phyloP scores from a whole-genome alignment of 805 yeast species.

The Isabelozyma heimii region DNA sequence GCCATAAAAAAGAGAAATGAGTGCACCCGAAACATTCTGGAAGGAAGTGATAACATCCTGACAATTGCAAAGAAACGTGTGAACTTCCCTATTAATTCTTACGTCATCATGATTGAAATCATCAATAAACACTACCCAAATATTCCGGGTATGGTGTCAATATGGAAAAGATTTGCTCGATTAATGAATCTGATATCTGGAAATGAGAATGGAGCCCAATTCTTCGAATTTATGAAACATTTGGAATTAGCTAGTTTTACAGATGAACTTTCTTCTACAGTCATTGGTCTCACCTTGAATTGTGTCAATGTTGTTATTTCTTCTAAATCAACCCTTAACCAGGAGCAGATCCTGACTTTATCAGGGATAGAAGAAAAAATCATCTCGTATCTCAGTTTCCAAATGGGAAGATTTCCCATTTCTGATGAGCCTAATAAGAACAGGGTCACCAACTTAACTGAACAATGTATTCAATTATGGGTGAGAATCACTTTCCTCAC shows the following conservation, averaged over 20 bases:
- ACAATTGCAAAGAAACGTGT: no score
- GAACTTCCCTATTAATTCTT: conserved; percentile 17
- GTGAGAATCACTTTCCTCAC: conserved; percentile 13
- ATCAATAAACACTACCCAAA: conserved; percentile 8
- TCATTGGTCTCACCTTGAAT: neutral
- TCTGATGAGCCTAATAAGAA: conserved; percentile 19
- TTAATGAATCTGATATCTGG: neutral
- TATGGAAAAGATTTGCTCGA: conserved; percentile 11
- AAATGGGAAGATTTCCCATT: conserved; percentile 37
- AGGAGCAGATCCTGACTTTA: neutral
- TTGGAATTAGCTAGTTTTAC: conserved; percentile 1
- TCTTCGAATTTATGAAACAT: neutral
- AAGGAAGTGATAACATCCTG: no score
- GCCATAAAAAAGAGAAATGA: conserved; percentile 9
- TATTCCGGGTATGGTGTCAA: conserved; percentile 14
- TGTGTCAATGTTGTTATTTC: neutral
- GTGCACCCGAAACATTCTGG: no score
- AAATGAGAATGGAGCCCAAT: neutral
- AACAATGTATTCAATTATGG: conserved; percentile 30
- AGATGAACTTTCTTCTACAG: neutral
- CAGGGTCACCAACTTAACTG: conserved; percentile 18
- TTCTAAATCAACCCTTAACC: neutral
- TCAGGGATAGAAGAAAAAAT: conserved; percentile 2
- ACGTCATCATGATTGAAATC: conserved; percentile 11
- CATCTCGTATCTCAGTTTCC: conserved; percentile 15